Percentiles rank a stretch among this genome's conserved stretches.
These are phyloP conservation scores for Euphorbia lathyris DNA, from an alignment of 345 rosid species.

Conservation along the genomic window DNA sequence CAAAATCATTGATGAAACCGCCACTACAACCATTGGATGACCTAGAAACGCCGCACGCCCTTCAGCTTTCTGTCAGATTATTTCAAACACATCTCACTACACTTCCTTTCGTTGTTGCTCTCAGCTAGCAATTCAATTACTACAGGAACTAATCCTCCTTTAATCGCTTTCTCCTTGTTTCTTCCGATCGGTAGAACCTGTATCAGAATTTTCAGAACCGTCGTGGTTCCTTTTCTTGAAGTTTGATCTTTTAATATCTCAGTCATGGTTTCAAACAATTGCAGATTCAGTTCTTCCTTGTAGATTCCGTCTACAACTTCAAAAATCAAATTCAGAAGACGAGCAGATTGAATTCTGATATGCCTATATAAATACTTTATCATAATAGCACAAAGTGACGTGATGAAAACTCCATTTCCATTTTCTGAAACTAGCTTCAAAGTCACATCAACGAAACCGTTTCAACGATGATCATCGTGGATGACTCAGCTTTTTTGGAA, in stretches of 20 bases:
- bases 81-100: slow-evolving; percentile 41
- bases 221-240: slow-evolving; percentile 16
- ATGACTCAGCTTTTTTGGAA: slow-evolving; percentile 1
- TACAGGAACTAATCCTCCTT: slow-evolving; percentile 16
- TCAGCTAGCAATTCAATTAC: slow-evolving; percentile 25
- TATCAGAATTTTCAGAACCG: slow-evolving; percentile 18
- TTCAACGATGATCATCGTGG: background rate
- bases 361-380: slow-evolving; percentile 5
- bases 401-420: slow-evolving; percentile 12
- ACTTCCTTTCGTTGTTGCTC: background rate
- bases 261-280: slow-evolving; percentile 16
- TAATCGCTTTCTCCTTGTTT: slow-evolving; percentile 20
- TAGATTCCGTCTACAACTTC: slow-evolving; percentile 14
- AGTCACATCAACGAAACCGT: slow-evolving; percentile 19
- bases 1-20: slow-evolving; percentile 70
- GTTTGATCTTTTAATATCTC: slow-evolving; percentile 28
- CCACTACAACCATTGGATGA: slow-evolving; percentile 67
- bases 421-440: slow-evolving; percentile 17
- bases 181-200: slow-evolving; percentile 14
- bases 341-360: slow-evolving; percentile 13
- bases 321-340: slow-evolving; percentile 18
- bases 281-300: slow-evolving; percentile 15
- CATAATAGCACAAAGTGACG: slow-evolving; percentile 17
- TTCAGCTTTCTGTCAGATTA: slow-evolving; percentile 62
- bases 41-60: slow-evolving; percentile 67